Evolutionary conservation across 2,329 filamentous ascomycete species (phyloP).

Genomic region (Stemphylium lycopersici): DNA sequence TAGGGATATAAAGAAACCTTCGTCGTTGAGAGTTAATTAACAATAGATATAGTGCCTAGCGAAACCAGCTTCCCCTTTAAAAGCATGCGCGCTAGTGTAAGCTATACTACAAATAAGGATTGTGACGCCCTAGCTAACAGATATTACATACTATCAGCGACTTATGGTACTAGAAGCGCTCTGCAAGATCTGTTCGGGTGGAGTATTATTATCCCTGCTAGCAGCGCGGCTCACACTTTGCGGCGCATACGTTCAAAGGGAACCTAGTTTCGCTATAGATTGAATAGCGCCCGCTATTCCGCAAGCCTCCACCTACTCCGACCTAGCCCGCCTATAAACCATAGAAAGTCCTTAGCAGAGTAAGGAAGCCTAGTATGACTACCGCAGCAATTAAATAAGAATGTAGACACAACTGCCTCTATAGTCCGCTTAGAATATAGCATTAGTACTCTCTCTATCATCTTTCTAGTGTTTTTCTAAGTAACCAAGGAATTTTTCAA

Average conservation of each 20-base stretch:
- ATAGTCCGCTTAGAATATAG: not conserved
- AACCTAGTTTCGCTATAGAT: not conserved
- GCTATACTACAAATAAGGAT: not conserved
- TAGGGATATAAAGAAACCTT: too few species aligned
- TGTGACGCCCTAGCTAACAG: not conserved
- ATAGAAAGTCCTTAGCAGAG: not conserved
- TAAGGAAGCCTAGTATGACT: not conserved
- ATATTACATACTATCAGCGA: not conserved
- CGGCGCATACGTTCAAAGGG: not conserved
- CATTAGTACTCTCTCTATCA: not conserved
- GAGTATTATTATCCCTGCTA: not conserved
- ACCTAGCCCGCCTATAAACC: not conserved
- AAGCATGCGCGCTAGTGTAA: too few species aligned
- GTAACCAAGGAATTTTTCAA: not conserved
- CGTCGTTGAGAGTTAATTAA: not conserved
- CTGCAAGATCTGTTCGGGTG: not conserved
- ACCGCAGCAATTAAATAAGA: not conserved
- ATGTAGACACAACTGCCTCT: not conserved
- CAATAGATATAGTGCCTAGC: too few species aligned
- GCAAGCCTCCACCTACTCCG: too few species aligned
- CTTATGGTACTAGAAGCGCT: too few species aligned
- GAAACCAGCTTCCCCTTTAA: too few species aligned
- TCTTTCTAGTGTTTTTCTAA: not conserved
- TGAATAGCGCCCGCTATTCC: not conserved
- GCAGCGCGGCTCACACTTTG: not conserved